These are phyloP conservation scores for Aurinia saxatilis DNA, from an alignment of 345 rosid species.

Conservation along the genomic window DNA sequence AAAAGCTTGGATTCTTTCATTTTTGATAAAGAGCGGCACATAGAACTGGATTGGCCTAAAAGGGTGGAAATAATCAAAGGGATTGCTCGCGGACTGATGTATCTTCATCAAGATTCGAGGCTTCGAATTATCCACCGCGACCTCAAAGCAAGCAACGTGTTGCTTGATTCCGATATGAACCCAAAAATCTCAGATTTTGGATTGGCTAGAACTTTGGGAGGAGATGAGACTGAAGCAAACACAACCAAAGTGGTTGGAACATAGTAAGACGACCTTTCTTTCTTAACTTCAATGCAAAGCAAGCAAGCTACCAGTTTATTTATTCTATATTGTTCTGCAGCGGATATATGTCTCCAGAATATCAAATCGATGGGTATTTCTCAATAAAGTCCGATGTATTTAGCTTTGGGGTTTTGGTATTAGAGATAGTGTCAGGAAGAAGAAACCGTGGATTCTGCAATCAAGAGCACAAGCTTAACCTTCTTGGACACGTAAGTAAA, in stretches of 20 bases:
- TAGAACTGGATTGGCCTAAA: conserved; percentile 26
- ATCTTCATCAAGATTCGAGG: conserved; percentile 39
- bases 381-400: conserved; percentile 31
- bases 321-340: not conserved
- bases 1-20: conserved; percentile 37
- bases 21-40: conserved; percentile 16
- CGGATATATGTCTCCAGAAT: conserved; percentile 33
- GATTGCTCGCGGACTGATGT: conserved; percentile 31
- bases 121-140: conserved; percentile 27
- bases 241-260: conserved; percentile 33
- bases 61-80: conserved; percentile 28
- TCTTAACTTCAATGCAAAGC: not conserved
- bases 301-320: not conserved
- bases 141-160: conserved; percentile 33
- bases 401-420: conserved; percentile 28
- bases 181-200: conserved; percentile 34
- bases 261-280: conserved; percentile 18
- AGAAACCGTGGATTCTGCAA: conserved; percentile 29
- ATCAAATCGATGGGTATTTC: conserved; percentile 27
- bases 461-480: conserved; percentile 38
- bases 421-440: conserved; percentile 27
- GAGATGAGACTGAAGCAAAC: conserved; percentile 27
- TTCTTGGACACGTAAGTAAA: conserved; percentile 72
- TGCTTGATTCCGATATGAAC: conserved; percentile 28
- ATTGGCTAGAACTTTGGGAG: conserved; percentile 31